Evolutionary conservation across 1,284 basidiomycete genomes (phyloP), one percentile per base, ranked within the genome.

Genomic region (Moesziomyces globuligerus): DNA sequence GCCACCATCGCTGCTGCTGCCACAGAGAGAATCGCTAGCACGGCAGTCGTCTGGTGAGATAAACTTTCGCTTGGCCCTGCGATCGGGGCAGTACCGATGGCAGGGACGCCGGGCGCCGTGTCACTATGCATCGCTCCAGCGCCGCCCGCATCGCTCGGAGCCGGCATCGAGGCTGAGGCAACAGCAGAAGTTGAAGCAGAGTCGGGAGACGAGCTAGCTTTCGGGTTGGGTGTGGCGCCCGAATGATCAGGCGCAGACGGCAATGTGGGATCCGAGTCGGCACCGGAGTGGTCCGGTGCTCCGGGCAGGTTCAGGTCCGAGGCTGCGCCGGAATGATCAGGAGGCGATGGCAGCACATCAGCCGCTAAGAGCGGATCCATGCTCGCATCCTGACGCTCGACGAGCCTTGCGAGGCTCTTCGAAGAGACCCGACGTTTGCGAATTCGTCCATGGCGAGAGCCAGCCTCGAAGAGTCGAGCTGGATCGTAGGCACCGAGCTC

Each of bases 401-500:
- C 15, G 6, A 34, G n/a, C n/a, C n/a, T n/a, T n/a, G n/a, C n/a
- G n/a, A n/a, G n/a, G n/a, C n/a, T n/a, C n/a, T n/a, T n/a, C n/a
- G n/a, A n/a, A n/a, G n/a, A n/a, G n/a, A n/a, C 15, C 17, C 13
- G 1, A 34, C 15, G 32, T 6, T 13, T 1, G 32, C 32, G 32
- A 17, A 6, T 13, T n/a, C 15, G 15, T 6, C 15, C 32, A 4
- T 17, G 29, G 2, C 20, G 46, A 5, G 32, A 38, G 17, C 38
- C 18, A 2, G 25, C 21, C 34, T 59, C 40, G 17, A 48, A 18
- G 2, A 60, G 45, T 1, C 50, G 65, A 15, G 36, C 53, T 15
- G 49, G 49, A 21, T 61, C 49, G 24, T 69, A 62, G 3, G 66
- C 59, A 9, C 59, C 66, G n/a, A 52, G 48, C 15, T 37, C 20